A percentile compares a stretch with the other conserved stretches of the same genome.
Evolutionary conservation across 352 stramenopile species (phyloP).

Genomic region (Vaucheria bursata): DNA sequence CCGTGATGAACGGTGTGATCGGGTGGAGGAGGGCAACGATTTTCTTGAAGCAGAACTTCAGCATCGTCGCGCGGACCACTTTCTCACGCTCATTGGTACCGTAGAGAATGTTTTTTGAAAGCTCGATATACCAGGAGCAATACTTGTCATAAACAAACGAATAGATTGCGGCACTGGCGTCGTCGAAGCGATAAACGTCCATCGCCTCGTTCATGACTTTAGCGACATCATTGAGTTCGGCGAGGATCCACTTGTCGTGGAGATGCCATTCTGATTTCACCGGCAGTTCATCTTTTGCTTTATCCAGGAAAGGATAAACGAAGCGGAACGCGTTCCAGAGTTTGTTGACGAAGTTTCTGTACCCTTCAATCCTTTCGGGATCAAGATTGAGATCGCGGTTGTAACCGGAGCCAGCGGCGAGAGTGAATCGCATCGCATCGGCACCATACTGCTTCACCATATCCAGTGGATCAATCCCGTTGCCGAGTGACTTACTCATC

Average conservation of each 20-base stretch:
- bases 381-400: background rate
- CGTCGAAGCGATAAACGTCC: background rate
- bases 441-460: background rate
- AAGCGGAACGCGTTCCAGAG: background rate
- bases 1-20: background rate
- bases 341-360: conserved; percentile 4
- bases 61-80: background rate
- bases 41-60: too few species aligned
- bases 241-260: background rate
- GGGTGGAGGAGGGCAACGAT: background rate
- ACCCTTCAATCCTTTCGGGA: too few species aligned
- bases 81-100: background rate
- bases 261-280: too few species aligned
- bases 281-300: background rate
- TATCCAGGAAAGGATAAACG: background rate
- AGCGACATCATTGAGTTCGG: background rate
- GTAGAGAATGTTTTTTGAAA: background rate
- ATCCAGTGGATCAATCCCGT: background rate
- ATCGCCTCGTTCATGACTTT: background rate
- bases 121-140: background rate
- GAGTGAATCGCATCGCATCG: background rate
- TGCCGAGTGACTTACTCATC: background rate
- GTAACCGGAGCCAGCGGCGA: background rate
- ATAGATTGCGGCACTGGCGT: background rate
- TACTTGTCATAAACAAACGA: background rate